Evolutionary conservation across 2,329 filamentous ascomycete species (phyloP).

Genomic region (Thermoascus crustaceus): DNA sequence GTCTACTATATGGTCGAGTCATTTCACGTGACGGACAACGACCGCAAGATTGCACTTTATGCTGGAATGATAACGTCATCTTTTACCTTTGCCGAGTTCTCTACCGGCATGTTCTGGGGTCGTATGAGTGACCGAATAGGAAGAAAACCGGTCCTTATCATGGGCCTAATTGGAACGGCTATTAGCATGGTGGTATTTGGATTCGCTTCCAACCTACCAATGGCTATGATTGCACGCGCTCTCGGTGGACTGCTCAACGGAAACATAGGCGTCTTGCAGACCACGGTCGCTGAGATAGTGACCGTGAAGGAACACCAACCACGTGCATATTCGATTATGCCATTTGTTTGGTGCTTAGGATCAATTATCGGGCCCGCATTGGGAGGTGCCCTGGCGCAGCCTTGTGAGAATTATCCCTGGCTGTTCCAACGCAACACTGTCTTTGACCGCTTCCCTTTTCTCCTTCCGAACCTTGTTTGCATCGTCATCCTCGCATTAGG

Average conservation of each 20-base stretch:
- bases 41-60: constrained; percentile 78
- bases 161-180: constrained; percentile 82
- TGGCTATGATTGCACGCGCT: constrained; percentile 79
- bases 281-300: constrained; percentile 87
- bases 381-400: constrained; percentile 80
- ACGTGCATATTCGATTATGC: constrained; percentile 94
- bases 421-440: constrained; percentile 66
- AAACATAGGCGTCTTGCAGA: constrained; percentile 92
- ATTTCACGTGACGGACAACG: constrained; percentile 73
- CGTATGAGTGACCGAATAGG: constrained; percentile 84
- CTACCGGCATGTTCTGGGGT: constrained; percentile 87
- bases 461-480: constrained; percentile 87
- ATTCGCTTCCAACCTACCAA: constrained; percentile 71
- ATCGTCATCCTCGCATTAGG: constrained; percentile 68
- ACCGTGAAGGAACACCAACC: constrained; percentile 90
- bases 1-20: constrained; percentile 96
- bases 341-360: constrained; percentile 95
- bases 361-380: constrained; percentile 90
- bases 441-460: constrained; percentile 80
- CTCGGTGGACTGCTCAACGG: constrained; percentile 89
- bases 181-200: constrained; percentile 90
- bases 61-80: constrained; percentile 93
- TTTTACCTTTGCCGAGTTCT: constrained; percentile 93
- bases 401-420: constrained; percentile 70
- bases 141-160: constrained; percentile 83